These are phyloP conservation scores for Talaromyces islandicus DNA, from an alignment of 2,329 filamentous ascomycete genomes.

Conservation along the genomic window DNA sequence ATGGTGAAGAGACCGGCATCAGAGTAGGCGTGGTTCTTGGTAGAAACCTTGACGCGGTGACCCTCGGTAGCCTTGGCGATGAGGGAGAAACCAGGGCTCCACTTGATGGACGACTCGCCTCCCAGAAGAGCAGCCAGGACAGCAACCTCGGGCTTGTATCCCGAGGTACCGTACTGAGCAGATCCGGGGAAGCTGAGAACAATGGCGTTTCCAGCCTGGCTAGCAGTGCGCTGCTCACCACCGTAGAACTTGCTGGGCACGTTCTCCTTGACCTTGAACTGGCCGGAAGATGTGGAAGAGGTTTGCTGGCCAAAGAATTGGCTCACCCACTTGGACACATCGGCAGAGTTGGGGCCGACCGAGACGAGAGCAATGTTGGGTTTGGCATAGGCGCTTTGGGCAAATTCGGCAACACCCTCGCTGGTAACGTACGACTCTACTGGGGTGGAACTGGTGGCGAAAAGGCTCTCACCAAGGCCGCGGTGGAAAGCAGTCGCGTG, in stretches of 20 bases:
- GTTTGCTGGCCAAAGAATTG: conserved; percentile 80
- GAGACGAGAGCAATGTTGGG: conserved; percentile 86
- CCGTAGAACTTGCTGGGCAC: conserved; percentile 80
- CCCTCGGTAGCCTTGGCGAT: conserved; percentile 71
- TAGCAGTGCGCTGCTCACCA: conserved; percentile 84
- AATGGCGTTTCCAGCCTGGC: conserved; percentile 70
- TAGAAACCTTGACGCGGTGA: conserved; percentile 61
- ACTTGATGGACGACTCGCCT: conserved; percentile 88
- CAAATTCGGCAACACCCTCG: conserved; percentile 67
- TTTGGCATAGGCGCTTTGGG: conserved; percentile 76
- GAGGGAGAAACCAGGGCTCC: conserved; percentile 87
- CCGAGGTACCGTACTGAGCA: conserved; percentile 61
- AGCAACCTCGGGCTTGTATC: conserved; percentile 82
- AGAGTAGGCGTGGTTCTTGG: conserved; percentile 80
- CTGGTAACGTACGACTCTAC: conserved; percentile 75
- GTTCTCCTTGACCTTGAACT: conserved; percentile 51
- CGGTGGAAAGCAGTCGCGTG: conserved; percentile 88
- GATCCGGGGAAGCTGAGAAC: conserved; percentile 92
- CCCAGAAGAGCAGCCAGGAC: conserved; percentile 87
- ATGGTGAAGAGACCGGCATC: conserved; percentile 88
- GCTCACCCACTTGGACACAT: conserved; percentile 81
- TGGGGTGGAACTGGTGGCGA: conserved; percentile 65
- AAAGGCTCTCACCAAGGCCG: conserved; percentile 75
- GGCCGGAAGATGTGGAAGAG: conserved; percentile 42
- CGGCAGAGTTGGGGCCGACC: conserved; percentile 72